Evolutionary conservation across 306 rosid species (phyloP).

Genomic region (Oemleria cerasiformis): DNA sequence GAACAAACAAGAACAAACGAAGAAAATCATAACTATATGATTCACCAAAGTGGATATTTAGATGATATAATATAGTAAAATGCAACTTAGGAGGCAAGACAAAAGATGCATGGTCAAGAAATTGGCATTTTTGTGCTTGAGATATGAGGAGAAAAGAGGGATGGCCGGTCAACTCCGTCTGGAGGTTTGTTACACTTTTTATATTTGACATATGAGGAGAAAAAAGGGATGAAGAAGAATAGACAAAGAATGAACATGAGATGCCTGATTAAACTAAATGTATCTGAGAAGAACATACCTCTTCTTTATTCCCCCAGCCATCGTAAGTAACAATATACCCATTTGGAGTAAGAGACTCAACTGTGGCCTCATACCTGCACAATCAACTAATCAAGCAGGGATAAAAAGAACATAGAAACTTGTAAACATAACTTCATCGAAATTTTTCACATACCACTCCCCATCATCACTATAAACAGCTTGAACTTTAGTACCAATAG

Average conservation of each 20-base stretch:
- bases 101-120: no score
- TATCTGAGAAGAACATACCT: slow-evolving; percentile 51
- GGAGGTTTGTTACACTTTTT: no score
- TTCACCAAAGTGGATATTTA: no score
- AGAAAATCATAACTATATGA: no score
- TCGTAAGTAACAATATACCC: slow-evolving; percentile 77
- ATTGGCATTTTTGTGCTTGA: no score
- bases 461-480: slow-evolving; percentile 98
- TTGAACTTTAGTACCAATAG: slow-evolving; percentile 76
- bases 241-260: no score
- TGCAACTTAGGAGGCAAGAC: no score
- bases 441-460: slow-evolving; percentile 68
- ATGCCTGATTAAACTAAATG: neutral
- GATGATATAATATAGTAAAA: no score
- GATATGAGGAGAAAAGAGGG: no score
- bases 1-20: neutral
- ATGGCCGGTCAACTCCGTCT: no score
- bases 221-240: no score
- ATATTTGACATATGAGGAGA: no score
- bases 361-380: slow-evolving; percentile 82
- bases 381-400: slow-evolving; percentile 42
- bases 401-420: slow-evolving; percentile 9
- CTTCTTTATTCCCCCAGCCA: slow-evolving; percentile 94
- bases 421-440: slow-evolving; percentile 2
- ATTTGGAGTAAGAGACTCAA: slow-evolving; percentile 70